Conservation (phyloP, 306 rosid species). For the Acacia crassicarpa region DNA sequence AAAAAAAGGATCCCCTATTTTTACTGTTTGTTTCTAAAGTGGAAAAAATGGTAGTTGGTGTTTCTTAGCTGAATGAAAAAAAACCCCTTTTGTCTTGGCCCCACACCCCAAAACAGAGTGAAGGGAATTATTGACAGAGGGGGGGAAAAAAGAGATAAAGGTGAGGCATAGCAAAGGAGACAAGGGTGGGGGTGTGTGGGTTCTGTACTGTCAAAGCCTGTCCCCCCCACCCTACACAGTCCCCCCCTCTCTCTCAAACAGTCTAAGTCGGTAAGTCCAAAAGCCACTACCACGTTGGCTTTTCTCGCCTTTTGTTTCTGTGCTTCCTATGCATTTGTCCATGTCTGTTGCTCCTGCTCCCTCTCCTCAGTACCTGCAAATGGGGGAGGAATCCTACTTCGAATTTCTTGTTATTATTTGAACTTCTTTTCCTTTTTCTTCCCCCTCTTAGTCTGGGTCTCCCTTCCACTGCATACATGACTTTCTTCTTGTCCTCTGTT, state of each 20-base stretch:
- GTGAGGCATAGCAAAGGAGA: slow-evolving; percentile 46
- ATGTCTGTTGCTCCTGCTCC: slow-evolving; percentile 76
- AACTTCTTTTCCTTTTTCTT: slow-evolving; percentile 23
- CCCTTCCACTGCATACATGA: slow-evolving; percentile 41
- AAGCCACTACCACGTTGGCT: slow-evolving; percentile 67
- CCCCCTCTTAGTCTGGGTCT: slow-evolving; percentile 11
- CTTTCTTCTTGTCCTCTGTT: slow-evolving; percentile 46
- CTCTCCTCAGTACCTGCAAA: slow-evolving; percentile 80
- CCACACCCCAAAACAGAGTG: slow-evolving; percentile 26
- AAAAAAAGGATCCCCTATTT: background rate
- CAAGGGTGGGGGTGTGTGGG: slow-evolving; percentile 67
- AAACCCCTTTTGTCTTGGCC: slow-evolving; percentile 56
- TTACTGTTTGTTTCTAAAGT: background rate
- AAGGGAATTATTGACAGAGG: slow-evolving; percentile 45
- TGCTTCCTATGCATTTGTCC: slow-evolving; percentile 79
- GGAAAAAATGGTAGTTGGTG: background rate
- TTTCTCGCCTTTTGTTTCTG: slow-evolving; percentile 77
- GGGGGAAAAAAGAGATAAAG: slow-evolving; percentile 32
- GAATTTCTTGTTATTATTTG: slow-evolving; percentile 83
- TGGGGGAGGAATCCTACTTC: slow-evolving; percentile 80
- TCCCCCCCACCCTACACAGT: slow-evolving; percentile 91
- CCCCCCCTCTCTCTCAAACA: slow-evolving; percentile 39
- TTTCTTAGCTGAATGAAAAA: slow-evolving; percentile 32
- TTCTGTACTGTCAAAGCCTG: slow-evolving; percentile 74
- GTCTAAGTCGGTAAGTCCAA: slow-evolving; percentile 47